A percentile compares a stretch with the other conserved stretches of the same genome.
Conservation (phyloP, 495 filamentous ascomycete species). For the Penicillium taxi region DNA sequence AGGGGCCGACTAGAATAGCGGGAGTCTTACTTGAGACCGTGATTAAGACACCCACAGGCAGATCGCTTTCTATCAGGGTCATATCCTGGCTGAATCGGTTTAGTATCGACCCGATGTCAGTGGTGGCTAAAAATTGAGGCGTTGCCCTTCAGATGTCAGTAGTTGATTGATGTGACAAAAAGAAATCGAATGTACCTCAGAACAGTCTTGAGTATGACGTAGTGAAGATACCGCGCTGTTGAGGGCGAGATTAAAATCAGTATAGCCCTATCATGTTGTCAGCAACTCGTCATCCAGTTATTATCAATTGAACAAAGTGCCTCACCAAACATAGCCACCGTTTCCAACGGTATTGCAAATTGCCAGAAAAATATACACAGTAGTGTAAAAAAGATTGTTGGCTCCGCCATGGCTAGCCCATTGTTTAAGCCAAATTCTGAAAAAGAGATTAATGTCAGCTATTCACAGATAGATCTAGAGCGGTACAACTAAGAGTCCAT, state of each 20-base stretch:
- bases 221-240: neutral
- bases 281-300: neutral
- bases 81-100: conserved; percentile 4
- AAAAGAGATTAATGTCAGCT: neutral
- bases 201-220: neutral
- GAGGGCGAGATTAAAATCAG: neutral
- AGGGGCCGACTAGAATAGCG: too few species aligned
- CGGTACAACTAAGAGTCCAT: neutral
- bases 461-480: neutral
- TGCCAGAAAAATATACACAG: neutral
- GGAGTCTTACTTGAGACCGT: neutral
- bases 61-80: conserved; percentile 1
- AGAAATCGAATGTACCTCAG: neutral
- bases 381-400: neutral
- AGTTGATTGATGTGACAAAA: neutral
- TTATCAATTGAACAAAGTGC: neutral
- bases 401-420: neutral
- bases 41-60: neutral
- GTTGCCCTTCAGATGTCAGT: neutral
- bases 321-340: neutral
- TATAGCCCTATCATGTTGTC: neutral
- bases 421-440: neutral
- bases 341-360: neutral
- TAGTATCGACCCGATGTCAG: neutral
- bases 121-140: neutral